Percentiles rank a stretch among this genome's conserved stretches.
These are phyloP conservation scores for Crithidia bombi DNA, from an alignment of 208 protist genomes.

Conservation along the genomic window DNA sequence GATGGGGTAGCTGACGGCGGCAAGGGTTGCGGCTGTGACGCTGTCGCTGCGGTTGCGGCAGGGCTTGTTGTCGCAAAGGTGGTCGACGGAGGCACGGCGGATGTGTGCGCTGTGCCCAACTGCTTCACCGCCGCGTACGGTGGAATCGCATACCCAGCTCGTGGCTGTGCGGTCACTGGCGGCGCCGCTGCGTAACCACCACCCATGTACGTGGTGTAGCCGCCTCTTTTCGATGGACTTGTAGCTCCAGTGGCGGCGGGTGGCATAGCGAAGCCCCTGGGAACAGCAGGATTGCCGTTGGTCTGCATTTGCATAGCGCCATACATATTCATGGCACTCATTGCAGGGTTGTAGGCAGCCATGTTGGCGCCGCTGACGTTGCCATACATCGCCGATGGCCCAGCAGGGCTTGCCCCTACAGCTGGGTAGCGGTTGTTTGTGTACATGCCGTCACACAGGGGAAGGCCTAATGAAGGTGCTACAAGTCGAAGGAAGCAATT, in stretches of 20 bases:
- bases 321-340: constrained; percentile 12
- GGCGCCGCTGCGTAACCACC: constrained; percentile 3
- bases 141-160: neutral
- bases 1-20: neutral
- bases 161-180: neutral
- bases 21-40: neutral
- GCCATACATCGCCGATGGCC: constrained; percentile 2
- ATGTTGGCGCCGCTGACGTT: neutral
- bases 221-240: neutral
- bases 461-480: neutral
- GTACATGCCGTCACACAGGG: constrained; percentile 1
- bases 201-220: constrained; percentile 12
- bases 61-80: neutral
- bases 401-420: neutral
- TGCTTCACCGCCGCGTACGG: constrained; percentile 9
- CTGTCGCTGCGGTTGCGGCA: neutral
- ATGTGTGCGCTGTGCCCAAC: neutral
- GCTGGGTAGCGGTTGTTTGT: constrained; percentile 4
- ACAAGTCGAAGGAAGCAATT: neutral
- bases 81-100: neutral
- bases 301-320: constrained; percentile 11
- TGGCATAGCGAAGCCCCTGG: neutral
- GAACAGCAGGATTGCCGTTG: neutral
- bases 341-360: neutral
- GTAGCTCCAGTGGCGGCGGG: neutral